Evolutionary conservation across 1,284 basidiomycete genomes (phyloP).

Genomic region (Fomitiporia mediterranea): DNA sequence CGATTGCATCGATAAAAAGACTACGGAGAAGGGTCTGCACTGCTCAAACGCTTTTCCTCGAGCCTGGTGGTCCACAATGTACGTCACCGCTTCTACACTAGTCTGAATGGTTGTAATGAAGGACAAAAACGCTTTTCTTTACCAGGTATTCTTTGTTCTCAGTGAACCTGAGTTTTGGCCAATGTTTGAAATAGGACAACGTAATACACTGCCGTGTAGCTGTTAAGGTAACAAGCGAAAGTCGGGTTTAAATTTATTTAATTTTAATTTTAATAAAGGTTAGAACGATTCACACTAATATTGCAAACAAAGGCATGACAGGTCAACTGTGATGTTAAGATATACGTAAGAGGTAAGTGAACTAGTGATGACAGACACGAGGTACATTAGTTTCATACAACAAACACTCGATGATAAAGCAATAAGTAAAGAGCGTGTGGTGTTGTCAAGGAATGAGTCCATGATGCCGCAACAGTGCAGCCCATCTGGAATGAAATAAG

Average conservation of each 20-base stretch:
- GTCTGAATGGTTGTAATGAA: too few relatives aligned
- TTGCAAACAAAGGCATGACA: background rate
- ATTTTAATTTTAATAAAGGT: too few relatives aligned
- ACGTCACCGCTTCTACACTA: too few relatives aligned
- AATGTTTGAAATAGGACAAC: too few relatives aligned
- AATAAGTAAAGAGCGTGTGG: background rate
- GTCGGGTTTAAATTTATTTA: background rate
- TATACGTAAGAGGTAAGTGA: background rate
- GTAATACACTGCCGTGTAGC: too few relatives aligned
- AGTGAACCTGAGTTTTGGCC: too few relatives aligned
- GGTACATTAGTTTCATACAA: background rate
- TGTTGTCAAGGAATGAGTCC: slow-evolving; percentile 41
- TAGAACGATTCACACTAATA: background rate
- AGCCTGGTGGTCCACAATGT: too few relatives aligned
- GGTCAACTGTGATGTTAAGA: slow-evolving; percentile 5
- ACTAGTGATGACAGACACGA: background rate
- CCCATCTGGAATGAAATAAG: slow-evolving; percentile 46
- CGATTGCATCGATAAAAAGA: background rate
- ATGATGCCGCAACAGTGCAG: slow-evolving; percentile 55
- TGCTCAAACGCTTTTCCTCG: too few relatives aligned
- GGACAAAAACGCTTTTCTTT: too few relatives aligned
- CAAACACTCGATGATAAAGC: background rate
- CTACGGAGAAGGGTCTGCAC: too few relatives aligned
- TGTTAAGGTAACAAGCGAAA: background rate
- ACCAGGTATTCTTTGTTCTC: too few relatives aligned